Evolutionary conservation across 208 protist genomes (phyloP).

Genomic region (Giardia muris): DNA sequence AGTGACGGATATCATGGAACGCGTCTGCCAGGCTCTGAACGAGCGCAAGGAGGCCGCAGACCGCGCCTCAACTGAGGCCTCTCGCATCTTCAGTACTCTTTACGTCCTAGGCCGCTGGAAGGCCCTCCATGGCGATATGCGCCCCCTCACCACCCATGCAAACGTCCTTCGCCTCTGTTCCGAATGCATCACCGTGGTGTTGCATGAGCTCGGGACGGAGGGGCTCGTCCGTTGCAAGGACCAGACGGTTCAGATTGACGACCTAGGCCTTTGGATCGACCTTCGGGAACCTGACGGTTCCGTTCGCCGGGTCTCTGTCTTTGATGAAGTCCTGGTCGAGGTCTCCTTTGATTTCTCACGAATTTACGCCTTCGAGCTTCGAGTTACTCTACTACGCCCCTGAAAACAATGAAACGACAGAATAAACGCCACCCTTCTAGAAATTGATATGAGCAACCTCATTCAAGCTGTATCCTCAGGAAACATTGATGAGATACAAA

Average conservation of each 20-base stretch:
- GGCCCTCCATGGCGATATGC: background rate
- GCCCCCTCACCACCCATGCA: background rate
- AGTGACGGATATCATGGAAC: background rate
- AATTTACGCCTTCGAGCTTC: background rate
- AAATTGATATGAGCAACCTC: no score
- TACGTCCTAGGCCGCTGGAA: background rate
- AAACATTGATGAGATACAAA: no score
- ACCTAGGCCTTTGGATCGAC: background rate
- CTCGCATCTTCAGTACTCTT: background rate
- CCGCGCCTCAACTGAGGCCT: background rate
- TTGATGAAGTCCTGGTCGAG: background rate
- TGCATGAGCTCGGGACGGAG: background rate
- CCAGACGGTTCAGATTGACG: background rate
- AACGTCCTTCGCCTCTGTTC: background rate
- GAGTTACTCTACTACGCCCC: background rate
- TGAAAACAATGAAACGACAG: no score
- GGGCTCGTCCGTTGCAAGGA: background rate
- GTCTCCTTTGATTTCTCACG: background rate
- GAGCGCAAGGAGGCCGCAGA: constrained; percentile 12
- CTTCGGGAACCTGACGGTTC: background rate
- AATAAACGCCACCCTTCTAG: no score
- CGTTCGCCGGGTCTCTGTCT: background rate
- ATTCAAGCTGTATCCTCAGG: no score
- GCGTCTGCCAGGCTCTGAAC: background rate
- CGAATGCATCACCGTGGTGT: background rate